Conservation (phyloP, 169 alveolate genomes). For the Plasmodium knowlesi region DNA sequence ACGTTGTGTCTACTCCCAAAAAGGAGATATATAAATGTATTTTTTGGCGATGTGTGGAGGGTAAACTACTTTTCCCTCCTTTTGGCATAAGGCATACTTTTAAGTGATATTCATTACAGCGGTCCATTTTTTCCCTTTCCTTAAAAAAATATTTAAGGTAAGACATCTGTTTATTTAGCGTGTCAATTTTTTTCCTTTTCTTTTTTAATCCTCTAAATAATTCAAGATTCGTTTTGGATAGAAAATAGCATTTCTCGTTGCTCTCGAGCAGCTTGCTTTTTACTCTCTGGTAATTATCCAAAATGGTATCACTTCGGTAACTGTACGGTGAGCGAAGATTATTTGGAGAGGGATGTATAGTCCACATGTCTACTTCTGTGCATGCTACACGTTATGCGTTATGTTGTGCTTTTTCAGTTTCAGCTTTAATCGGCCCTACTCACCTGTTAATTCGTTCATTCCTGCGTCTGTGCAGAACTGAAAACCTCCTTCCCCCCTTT, state of each 20-base stretch:
- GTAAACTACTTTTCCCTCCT: neutral
- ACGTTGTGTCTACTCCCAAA: neutral
- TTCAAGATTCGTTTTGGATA: conserved; percentile 62
- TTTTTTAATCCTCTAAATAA: conserved; percentile 60
- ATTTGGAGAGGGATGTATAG: neutral
- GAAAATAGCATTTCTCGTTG: conserved; percentile 60
- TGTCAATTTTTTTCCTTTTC: conserved; percentile 55
- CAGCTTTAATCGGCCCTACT: neutral
- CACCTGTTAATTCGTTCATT: conserved; percentile 30
- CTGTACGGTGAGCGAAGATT: neutral
- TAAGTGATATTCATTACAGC: neutral
- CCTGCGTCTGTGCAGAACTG: conserved; percentile 6
- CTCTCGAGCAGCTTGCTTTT: conserved; percentile 61
- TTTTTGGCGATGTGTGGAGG: neutral
- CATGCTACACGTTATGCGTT: neutral
- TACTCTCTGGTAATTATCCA: conserved; percentile 44
- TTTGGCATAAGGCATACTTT: conserved; percentile 2
- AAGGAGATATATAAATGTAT: neutral
- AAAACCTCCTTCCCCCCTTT: neutral
- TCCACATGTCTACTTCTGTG: neutral
- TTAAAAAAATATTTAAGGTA: conserved; percentile 20
- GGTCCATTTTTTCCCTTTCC: conserved; percentile 3
- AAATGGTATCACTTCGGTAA: conserved; percentile 51
- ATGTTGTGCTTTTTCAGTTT: neutral
- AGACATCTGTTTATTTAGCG: conserved; percentile 37